These are phyloP conservation scores for Zygosaccharomyces sapae DNA, from an alignment of 1,139 yeast genomes.

Conservation along the genomic window DNA sequence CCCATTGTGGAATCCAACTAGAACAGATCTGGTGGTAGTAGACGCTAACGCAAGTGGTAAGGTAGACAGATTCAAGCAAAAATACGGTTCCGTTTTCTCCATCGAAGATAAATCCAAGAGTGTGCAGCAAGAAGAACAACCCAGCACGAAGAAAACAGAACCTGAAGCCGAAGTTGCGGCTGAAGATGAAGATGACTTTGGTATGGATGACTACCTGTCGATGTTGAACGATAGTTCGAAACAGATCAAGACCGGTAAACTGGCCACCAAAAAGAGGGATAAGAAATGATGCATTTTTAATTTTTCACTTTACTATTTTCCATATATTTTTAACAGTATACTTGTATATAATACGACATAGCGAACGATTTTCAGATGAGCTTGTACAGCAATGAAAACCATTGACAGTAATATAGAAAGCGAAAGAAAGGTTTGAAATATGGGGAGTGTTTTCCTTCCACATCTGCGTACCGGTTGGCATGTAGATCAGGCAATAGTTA, in stretches of 20 bases:
- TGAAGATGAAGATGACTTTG: slow-evolving; percentile 34
- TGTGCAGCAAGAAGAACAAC: slow-evolving; percentile 15
- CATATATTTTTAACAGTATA: not conserved
- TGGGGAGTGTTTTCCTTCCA: slow-evolving; percentile 87
- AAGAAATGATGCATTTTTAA: slow-evolving; percentile 32
- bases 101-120: slow-evolving; percentile 22
- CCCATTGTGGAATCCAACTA: slow-evolving; percentile 81
- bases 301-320: not conserved
- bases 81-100: slow-evolving; percentile 54
- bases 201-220: slow-evolving; percentile 53
- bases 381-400: not conserved
- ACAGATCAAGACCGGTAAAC: slow-evolving; percentile 62
- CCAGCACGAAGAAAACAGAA: slow-evolving; percentile 7
- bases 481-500: slow-evolving; percentile 88
- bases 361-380: slow-evolving; percentile 6
- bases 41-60: slow-evolving; percentile 85
- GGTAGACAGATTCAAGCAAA: slow-evolving; percentile 77
- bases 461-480: slow-evolving; percentile 90
- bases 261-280: slow-evolving; percentile 51
- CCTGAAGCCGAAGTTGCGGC: slow-evolving; percentile 22
- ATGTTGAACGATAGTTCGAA: slow-evolving; percentile 60
- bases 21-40: slow-evolving; percentile 66
- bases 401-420: not conserved
- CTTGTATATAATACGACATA: slow-evolving; percentile 3
- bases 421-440: slow-evolving; percentile 27